Percentiles rank a stretch among this genome's conserved stretches.
phyloP scores from a whole-genome alignment of 306 rosid genomes.

The Vigna mungo region DNA sequence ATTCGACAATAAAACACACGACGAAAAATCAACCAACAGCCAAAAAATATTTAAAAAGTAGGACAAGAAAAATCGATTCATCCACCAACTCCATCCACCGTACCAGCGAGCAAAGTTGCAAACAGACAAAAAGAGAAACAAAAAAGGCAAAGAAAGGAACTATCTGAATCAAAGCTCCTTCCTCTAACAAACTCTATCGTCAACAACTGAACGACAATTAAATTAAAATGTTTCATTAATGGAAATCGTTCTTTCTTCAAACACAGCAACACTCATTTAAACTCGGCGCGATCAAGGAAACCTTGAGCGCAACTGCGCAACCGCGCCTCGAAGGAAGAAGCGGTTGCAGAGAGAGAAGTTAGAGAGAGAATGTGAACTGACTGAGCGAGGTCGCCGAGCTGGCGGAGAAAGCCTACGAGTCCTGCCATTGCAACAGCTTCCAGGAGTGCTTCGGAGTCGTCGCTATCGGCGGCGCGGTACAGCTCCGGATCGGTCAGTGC shows the following conservation, averaged over 20 bases:
- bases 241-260: neutral
- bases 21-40: conserved; percentile 18
- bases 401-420: conserved; percentile 92
- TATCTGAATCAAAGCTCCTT: conserved; percentile 15
- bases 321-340: neutral
- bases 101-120: conserved; percentile 12
- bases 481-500: conserved; percentile 91
- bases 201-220: conserved; percentile 15
- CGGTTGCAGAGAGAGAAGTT: conserved; percentile 13
- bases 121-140: neutral
- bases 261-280: neutral
- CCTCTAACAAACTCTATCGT: conserved; percentile 1
- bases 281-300: neutral
- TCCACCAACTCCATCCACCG: conserved; percentile 34
- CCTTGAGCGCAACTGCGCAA: neutral
- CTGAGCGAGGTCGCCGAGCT: conserved; percentile 98
- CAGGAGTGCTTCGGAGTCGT: conserved; percentile 89
- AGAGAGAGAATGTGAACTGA: conserved; percentile 48
- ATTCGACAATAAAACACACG: neutral
- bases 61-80: neutral
- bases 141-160: neutral
- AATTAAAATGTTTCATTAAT: conserved; percentile 2
- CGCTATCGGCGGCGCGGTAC: conserved; percentile 74
- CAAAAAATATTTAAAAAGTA: neutral
- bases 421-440: conserved; percentile 93